Conservation (phyloP, 75 land plant species). For the Isoetes taiwanensis region DNA sequence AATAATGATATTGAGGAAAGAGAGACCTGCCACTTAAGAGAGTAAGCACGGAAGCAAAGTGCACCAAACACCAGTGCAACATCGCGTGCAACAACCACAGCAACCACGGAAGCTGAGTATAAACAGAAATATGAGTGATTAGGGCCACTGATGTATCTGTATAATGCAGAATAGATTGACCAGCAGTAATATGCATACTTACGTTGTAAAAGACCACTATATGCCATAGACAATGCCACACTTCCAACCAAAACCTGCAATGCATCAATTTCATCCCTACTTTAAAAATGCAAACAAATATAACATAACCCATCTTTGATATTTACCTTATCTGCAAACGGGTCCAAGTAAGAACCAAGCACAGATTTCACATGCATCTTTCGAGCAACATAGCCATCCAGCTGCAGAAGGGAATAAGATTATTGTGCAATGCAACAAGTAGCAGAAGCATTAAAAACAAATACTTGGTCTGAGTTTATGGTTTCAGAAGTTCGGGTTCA, state of each 20-base stretch:
- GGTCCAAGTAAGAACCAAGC: constrained; percentile 92
- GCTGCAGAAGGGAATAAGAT: constrained; percentile 25
- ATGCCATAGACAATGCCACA: constrained; percentile 89
- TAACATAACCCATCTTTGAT: background rate
- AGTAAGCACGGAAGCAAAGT: constrained; percentile 54
- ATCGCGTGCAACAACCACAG: constrained; percentile 62
- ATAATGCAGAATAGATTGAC: background rate
- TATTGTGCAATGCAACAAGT: too few species aligned
- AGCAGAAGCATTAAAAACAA: background rate
- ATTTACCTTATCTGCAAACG: constrained; percentile 85
- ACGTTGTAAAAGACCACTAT: constrained; percentile 65
- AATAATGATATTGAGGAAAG: too few species aligned
- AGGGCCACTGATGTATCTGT: background rate
- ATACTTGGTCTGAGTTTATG: too few species aligned
- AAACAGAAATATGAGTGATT: background rate
- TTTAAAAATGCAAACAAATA: background rate
- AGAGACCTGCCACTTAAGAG: constrained; percentile 83
- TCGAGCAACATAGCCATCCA: constrained; percentile 88
- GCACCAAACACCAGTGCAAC: constrained; percentile 66
- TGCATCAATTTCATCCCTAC: background rate
- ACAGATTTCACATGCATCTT: constrained; percentile 66
- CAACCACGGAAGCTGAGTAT: constrained; percentile 71
- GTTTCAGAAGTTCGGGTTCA: too few species aligned
- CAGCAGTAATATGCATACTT: constrained; percentile 24
- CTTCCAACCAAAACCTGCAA: constrained; percentile 76